Percentiles rank a stretch among this genome's conserved stretches.
Conservation (phyloP, 2,329 filamentous ascomycete genomes). For the Colletotrichum karsti region DNA sequence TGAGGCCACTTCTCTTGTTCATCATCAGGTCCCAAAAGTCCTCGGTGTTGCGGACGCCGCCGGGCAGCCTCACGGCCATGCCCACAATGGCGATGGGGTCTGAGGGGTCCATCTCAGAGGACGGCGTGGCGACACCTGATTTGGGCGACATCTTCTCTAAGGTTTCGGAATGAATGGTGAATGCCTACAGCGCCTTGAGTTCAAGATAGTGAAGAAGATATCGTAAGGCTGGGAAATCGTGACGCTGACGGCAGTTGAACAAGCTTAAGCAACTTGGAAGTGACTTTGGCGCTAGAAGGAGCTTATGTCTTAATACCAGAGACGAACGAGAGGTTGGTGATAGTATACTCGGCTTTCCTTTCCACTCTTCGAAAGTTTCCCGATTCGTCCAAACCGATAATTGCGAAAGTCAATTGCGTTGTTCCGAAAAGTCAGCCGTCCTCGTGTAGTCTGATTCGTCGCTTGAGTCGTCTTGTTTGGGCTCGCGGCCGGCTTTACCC, state of each 20-base stretch:
- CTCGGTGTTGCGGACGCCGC: slow-evolving; percentile 34
- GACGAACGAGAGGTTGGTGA: background rate
- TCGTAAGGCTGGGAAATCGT: background rate
- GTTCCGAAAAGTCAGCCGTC: background rate
- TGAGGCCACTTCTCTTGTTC: slow-evolving; percentile 34
- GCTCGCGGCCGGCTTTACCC: background rate
- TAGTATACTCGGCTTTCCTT: background rate
- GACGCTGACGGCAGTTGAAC: background rate
- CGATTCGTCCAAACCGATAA: background rate
- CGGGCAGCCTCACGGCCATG: slow-evolving; percentile 41
- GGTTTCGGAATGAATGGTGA: background rate
- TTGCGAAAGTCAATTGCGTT: background rate
- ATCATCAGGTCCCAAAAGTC: slow-evolving; percentile 41
- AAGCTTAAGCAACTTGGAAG: background rate
- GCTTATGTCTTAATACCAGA: slow-evolving; percentile 11
- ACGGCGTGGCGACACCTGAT: slow-evolving; percentile 4
- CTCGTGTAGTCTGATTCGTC: background rate
- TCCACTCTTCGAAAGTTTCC: background rate
- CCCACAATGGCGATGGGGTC: slow-evolving; percentile 41
- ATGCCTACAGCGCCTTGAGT: background rate
- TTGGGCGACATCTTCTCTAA: background rate
- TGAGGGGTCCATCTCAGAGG: slow-evolving; percentile 9
- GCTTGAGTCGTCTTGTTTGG: background rate
- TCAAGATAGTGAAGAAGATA: background rate
- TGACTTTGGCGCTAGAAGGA: slow-evolving; percentile 3